Percentiles rank a stretch among this genome's conserved stretches.
These are phyloP conservation scores for Agaricus blazei DNA, from an alignment of 768 basidiomycete genomes.

Conservation along the genomic window DNA sequence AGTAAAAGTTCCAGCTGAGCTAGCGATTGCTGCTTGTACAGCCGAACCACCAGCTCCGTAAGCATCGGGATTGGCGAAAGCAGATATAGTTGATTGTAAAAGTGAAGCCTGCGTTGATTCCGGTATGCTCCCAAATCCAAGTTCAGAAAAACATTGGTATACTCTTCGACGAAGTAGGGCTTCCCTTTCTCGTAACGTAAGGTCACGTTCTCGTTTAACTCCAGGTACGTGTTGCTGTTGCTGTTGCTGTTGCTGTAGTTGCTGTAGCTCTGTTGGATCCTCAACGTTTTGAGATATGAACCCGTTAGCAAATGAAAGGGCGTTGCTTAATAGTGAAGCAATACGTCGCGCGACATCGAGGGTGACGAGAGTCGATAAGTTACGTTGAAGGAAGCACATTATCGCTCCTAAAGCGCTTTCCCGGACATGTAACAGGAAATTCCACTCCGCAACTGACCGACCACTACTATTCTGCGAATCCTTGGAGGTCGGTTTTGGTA, in stretches of 20 bases:
- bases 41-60: constrained; percentile 47
- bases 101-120: constrained; percentile 80
- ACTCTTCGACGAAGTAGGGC: constrained; percentile 78
- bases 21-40: constrained; percentile 88
- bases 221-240: constrained; percentile 22
- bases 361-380: constrained; percentile 68
- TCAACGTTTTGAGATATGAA: constrained; percentile 70
- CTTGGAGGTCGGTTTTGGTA: constrained; percentile 92
- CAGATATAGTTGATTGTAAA: constrained; percentile 71
- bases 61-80: constrained; percentile 85
- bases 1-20: constrained; percentile 77
- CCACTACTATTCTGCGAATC: constrained; percentile 58
- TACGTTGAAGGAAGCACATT: constrained; percentile 81
- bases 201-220: constrained; percentile 27
- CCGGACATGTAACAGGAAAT: constrained; percentile 84
- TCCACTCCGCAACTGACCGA: constrained; percentile 77
- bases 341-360: constrained; percentile 90
- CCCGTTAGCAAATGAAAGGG: constrained; percentile 83
- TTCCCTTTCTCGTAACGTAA: constrained; percentile 74
- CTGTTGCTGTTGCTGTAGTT: constrained; percentile 14
- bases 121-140: constrained; percentile 75
- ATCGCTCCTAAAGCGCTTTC: constrained; percentile 90
- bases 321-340: constrained; percentile 81
- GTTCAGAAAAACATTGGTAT: constrained; percentile 82
- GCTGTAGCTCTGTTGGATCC: constrained; percentile 48